Conservation (phyloP, 441 rosid genomes). For the Oxalis stricta region DNA sequence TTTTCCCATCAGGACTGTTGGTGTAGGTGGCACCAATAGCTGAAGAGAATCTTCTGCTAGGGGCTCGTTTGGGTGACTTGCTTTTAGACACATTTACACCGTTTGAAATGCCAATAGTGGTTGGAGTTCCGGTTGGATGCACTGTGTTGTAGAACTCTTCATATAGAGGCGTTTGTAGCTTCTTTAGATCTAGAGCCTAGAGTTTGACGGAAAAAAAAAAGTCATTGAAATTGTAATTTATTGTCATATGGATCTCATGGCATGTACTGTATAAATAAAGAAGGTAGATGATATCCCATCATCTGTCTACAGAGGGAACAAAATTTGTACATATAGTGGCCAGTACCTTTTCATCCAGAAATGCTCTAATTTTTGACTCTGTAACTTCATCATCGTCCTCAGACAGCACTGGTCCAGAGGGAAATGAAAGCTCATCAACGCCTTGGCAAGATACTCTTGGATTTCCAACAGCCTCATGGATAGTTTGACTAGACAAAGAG, state of each 20-base stretch:
- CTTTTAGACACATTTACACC: constrained; percentile 34
- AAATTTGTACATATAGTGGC: neutral
- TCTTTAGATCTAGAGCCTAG: constrained; percentile 62
- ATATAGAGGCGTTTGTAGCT: constrained; percentile 48
- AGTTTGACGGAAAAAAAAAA: constrained; percentile 5
- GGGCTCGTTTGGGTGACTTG: constrained; percentile 63
- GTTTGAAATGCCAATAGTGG: constrained; percentile 19
- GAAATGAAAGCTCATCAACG: constrained; percentile 35
- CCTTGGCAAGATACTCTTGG: constrained; percentile 22
- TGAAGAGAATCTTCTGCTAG: constrained; percentile 70
- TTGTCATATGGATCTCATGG: neutral
- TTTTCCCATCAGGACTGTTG: constrained; percentile 21
- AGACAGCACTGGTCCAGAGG: constrained; percentile 19
- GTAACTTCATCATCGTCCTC: constrained; percentile 59
- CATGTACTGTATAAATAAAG: neutral
- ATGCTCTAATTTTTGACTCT: constrained; percentile 56
- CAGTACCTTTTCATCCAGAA: constrained; percentile 77
- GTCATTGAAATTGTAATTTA: neutral
- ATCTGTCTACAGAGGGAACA: neutral
- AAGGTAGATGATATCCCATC: neutral
- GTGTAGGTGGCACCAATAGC: constrained; percentile 25
- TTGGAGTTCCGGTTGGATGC: constrained; percentile 30
- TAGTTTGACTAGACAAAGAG: constrained; percentile 24
- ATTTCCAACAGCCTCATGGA: constrained; percentile 16
- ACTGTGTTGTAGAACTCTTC: constrained; percentile 53